phyloP scores from a whole-genome alignment of 2,329 filamentous ascomycete species.

The Aphanocladium album region DNA sequence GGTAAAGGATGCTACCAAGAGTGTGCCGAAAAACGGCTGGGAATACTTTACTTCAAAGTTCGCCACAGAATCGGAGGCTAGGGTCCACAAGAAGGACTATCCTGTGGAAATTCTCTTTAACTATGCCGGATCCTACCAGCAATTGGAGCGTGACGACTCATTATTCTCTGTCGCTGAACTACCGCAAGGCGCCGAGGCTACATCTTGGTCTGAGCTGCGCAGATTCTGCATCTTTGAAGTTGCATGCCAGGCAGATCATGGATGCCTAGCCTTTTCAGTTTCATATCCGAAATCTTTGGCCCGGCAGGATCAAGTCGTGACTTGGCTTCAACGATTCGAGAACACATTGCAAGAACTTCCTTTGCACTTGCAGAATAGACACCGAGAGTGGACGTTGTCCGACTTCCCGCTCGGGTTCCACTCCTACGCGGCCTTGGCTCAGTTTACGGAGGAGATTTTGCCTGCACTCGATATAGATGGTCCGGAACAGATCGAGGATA shows the following conservation, averaged over 20 bases:
- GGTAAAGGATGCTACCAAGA: slow-evolving; percentile 20
- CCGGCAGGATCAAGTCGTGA: not conserved
- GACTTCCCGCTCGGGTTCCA: not conserved
- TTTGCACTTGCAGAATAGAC: not conserved
- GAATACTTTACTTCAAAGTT: slow-evolving; percentile 19
- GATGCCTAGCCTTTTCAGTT: not conserved
- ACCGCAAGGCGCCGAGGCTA: not conserved
- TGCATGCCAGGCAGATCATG: not conserved
- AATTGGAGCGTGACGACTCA: slow-evolving; percentile 32
- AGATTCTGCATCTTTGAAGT: not conserved
- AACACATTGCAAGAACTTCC: not conserved
- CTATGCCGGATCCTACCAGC: slow-evolving; percentile 38
- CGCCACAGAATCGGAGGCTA: not conserved
- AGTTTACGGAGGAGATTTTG: not conserved
- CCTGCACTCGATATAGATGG: not conserved
- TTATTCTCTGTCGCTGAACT: not conserved
- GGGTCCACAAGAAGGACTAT: not conserved
- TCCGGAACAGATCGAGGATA: not conserved
- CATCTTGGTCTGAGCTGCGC: not conserved
- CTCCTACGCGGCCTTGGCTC: not conserved
- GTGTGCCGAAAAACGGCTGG: slow-evolving; percentile 17
- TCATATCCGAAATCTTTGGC: not conserved
- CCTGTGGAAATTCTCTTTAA: slow-evolving; percentile 43
- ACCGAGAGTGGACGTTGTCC: not conserved
- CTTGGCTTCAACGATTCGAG: not conserved